Percentiles rank a stretch among this genome's conserved stretches.
Evolutionary conservation across 2,329 filamentous ascomycete species (phyloP).

Genomic region (Aspergillus pseudonomiae): DNA sequence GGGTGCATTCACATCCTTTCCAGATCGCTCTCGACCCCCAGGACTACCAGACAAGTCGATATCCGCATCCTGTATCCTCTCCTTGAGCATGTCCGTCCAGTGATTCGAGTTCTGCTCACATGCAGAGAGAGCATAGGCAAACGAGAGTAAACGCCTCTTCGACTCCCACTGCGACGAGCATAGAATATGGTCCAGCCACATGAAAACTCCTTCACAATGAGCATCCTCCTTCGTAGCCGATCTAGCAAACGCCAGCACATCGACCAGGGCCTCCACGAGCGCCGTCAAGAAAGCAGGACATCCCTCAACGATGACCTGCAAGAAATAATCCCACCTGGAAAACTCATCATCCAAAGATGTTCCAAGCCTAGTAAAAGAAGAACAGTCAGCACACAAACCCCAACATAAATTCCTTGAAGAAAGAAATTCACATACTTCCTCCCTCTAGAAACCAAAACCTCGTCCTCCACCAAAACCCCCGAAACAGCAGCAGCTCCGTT

Average conservation of each 20-base stretch:
- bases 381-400: conserved; percentile 1
- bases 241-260: conserved; percentile 33
- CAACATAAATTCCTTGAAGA: neutral
- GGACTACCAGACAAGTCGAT: neutral
- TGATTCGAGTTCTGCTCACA: conserved; percentile 37
- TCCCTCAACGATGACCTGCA: conserved; percentile 39
- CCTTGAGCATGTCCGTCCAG: conserved; percentile 33
- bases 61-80: conserved; percentile 20
- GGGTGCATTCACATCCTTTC: conserved; percentile 1
- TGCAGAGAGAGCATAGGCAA: conserved; percentile 35
- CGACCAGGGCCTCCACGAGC: conserved; percentile 44
- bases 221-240: conserved; percentile 31
- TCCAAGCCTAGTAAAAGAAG: conserved; percentile 25
- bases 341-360: conserved; percentile 33
- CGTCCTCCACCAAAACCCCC: conserved; percentile 30
- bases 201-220: conserved; percentile 47
- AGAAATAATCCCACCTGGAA: conserved; percentile 39
- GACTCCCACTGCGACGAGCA: conserved; percentile 41
- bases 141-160: conserved; percentile 31
- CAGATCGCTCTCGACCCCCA: neutral
- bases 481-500: conserved; percentile 26
- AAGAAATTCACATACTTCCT: conserved; percentile 31
- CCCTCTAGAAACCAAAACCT: conserved; percentile 28
- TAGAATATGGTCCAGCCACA: conserved; percentile 56
- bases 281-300: conserved; percentile 39